Percentiles rank a stretch among this genome's conserved stretches.
phyloP scores from a whole-genome alignment of 306 rosid species.

The Sphenostylis stenocarpa region DNA sequence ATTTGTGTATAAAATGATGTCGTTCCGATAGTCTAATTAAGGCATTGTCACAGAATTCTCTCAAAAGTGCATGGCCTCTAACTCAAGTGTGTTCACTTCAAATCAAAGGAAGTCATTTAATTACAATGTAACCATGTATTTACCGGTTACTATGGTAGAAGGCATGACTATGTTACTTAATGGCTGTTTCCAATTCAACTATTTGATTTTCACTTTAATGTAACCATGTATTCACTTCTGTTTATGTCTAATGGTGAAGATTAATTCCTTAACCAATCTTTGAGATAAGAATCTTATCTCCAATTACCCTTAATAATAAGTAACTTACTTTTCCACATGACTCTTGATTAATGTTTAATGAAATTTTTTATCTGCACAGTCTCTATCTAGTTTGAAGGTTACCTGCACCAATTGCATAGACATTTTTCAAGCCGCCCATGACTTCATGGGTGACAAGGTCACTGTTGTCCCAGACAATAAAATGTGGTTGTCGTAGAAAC shows the following conservation, averaged over 20 bases:
- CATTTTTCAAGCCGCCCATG: slow-evolving; percentile 97
- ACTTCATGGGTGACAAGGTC: slow-evolving; percentile 94
- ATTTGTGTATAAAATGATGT: not conserved
- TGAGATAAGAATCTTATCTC: not conserved
- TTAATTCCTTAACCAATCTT: not conserved
- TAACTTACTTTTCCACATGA: not conserved
- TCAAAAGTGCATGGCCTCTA: too few relatives aligned
- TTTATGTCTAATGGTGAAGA: not conserved
- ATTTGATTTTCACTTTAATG: not conserved
- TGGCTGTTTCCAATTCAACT: too few relatives aligned
- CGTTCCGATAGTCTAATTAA: not conserved
- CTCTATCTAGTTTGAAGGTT: slow-evolving; percentile 27
- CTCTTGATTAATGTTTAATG: too few relatives aligned
- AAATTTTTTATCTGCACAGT: too few relatives aligned
- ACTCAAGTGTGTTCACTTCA: too few relatives aligned
- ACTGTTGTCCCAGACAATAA: slow-evolving; percentile 92
- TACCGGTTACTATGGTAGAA: too few relatives aligned
- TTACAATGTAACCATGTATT: too few relatives aligned
- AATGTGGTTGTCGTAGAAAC: slow-evolving; percentile 84
- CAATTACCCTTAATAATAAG: not conserved
- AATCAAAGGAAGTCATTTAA: too few relatives aligned
- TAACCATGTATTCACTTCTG: too few relatives aligned
- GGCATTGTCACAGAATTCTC: too few relatives aligned
- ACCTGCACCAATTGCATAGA: slow-evolving; percentile 97
- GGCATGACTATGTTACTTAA: too few relatives aligned